Evolutionary conservation across 164 flowering plant genomes (phyloP).

Genomic region (Tinospora cordifolia): DNA sequence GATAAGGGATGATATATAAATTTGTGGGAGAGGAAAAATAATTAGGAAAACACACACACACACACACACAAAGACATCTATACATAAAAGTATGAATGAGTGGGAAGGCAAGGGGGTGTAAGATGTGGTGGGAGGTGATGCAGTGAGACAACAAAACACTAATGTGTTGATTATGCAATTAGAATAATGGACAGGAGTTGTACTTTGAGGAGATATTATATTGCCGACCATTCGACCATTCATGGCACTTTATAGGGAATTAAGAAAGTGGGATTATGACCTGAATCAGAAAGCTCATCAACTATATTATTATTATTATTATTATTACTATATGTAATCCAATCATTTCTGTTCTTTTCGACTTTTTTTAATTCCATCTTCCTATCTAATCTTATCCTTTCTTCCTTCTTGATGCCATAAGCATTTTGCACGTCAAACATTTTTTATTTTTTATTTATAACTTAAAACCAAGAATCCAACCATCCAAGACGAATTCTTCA

Average conservation of each 20-base stretch:
- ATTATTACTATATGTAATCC: slow-evolving; percentile 10
- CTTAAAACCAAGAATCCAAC: too few species aligned
- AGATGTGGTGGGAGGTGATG: slow-evolving; percentile 1
- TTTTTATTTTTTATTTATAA: too few species aligned
- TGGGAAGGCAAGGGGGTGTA: background rate
- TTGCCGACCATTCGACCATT: slow-evolving; percentile 12
- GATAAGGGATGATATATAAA: background rate
- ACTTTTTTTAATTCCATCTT: background rate
- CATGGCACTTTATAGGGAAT: slow-evolving; percentile 6
- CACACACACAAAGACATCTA: too few species aligned
- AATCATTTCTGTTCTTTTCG: slow-evolving; percentile 14
- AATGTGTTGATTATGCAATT: background rate
- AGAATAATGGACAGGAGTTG: background rate
- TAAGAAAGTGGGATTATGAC: slow-evolving; percentile 13
- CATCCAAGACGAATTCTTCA: background rate
- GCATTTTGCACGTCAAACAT: background rate
- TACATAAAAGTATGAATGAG: too few species aligned
- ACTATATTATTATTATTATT: slow-evolving; percentile 10
- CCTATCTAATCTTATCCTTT: slow-evolving; percentile 2
- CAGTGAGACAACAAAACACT: background rate
- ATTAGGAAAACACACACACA: too few species aligned
- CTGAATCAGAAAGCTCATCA: slow-evolving; percentile 10
- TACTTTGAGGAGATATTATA: background rate
- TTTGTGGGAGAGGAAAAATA: too few species aligned
- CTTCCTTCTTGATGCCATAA: background rate